These are phyloP conservation scores for Trypanosoma avium DNA, from an alignment of 208 protist genomes.

Conservation along the genomic window DNA sequence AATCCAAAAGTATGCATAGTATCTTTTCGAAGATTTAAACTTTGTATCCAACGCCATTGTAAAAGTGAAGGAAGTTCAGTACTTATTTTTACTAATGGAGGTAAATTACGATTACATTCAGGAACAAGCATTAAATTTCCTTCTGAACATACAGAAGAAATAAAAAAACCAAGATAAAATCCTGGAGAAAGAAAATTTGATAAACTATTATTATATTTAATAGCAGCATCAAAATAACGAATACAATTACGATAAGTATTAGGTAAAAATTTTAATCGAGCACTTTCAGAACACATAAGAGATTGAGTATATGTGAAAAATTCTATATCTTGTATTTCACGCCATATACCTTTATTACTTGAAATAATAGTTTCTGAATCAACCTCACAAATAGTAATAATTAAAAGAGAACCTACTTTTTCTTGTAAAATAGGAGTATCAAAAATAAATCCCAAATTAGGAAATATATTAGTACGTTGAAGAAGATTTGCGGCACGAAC, in stretches of 20 bases:
- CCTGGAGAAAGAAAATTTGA: slow-evolving; percentile 15
- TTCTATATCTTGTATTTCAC: slow-evolving; percentile 22
- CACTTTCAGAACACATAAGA: slow-evolving; percentile 3
- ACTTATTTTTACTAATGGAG: slow-evolving; percentile 26
- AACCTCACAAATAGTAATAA: slow-evolving; percentile 29
- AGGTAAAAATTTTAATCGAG: slow-evolving; percentile 22
- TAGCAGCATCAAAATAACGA: slow-evolving; percentile 31
- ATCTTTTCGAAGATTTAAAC: slow-evolving; percentile 28
- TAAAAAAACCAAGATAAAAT: slow-evolving; percentile 35
- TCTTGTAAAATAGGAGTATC: slow-evolving; percentile 28
- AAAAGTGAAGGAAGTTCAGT: slow-evolving; percentile 14
- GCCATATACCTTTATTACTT: slow-evolving; percentile 22
- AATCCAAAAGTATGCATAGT: slow-evolving; percentile 28
- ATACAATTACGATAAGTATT: slow-evolving; percentile 29
- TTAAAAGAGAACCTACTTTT: slow-evolving; percentile 13
- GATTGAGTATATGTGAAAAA: slow-evolving; percentile 8
- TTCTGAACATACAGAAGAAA: slow-evolving; percentile 6
- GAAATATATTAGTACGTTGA: background rate
- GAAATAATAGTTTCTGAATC: slow-evolving; percentile 12
- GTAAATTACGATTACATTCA: slow-evolving; percentile 30
- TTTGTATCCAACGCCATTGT: slow-evolving; percentile 42
- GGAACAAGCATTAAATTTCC: slow-evolving; percentile 31
- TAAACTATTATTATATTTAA: slow-evolving; percentile 20
- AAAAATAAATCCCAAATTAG: slow-evolving; percentile 30
- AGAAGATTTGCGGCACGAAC: slow-evolving; percentile 25